Conservation (phyloP, 169 alveolate genomes). For the Blepharisma undulans region DNA sequence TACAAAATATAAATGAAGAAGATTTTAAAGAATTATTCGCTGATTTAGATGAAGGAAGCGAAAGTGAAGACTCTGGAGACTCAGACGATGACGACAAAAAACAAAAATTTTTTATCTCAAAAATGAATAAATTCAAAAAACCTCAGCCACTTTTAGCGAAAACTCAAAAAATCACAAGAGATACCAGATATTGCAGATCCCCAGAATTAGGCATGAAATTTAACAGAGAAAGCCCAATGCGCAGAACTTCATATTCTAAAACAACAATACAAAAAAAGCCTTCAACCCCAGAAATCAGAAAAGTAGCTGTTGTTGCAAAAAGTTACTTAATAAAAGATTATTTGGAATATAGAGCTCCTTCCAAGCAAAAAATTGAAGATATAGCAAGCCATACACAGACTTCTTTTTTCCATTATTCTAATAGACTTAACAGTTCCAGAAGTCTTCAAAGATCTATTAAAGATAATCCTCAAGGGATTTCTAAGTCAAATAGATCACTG, state of each 20-base stretch:
- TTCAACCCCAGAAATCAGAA: not conserved
- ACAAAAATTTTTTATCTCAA: not conserved
- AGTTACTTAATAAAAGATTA: not conserved
- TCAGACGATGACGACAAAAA: slow-evolving; percentile 36
- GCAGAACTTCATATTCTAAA: not conserved
- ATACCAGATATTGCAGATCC: not conserved
- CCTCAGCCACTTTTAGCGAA: not conserved
- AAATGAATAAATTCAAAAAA: not conserved
- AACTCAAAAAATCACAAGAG: not conserved
- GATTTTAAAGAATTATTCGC: slow-evolving; percentile 6
- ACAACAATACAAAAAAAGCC: not conserved
- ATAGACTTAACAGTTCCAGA: not conserved
- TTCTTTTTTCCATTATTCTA: not conserved
- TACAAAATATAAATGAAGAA: not conserved
- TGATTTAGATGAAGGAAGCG: slow-evolving; percentile 14
- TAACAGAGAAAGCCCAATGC: not conserved
- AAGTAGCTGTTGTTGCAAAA: not conserved
- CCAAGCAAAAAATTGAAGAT: not conserved
- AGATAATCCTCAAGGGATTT: not conserved
- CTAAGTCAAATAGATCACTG: not conserved
- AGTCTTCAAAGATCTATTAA: not conserved
- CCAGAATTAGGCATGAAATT: not conserved
- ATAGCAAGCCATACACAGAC: not conserved
- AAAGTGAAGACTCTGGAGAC: slow-evolving; percentile 12
- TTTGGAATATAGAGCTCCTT: not conserved